Conservation (phyloP, 768 basidiomycete genomes). For the Crassisporium funariophilum region DNA sequence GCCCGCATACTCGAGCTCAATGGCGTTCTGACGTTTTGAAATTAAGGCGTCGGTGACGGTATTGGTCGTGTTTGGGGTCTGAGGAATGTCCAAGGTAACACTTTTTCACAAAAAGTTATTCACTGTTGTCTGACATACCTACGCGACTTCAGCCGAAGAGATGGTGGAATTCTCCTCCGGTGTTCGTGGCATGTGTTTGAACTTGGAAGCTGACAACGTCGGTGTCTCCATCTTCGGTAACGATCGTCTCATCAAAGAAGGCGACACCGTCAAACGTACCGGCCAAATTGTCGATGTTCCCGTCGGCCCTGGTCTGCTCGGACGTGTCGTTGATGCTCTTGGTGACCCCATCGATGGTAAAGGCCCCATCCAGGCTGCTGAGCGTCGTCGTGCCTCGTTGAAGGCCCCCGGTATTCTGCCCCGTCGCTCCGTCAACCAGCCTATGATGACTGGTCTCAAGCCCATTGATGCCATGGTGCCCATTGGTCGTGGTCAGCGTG, state of each 20-base stretch:
- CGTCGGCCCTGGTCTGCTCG: slow-evolving; percentile 94
- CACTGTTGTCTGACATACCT: slow-evolving; percentile 21
- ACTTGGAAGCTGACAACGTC: slow-evolving; percentile 99
- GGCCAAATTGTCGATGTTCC: slow-evolving; percentile 99
- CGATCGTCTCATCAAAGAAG: slow-evolving; percentile 98
- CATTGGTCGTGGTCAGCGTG: slow-evolving; percentile 99
- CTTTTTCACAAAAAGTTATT: slow-evolving; percentile 11
- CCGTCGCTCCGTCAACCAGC: slow-evolving; percentile 99
- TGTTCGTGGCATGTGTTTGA: slow-evolving; percentile 99
- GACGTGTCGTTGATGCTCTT: slow-evolving; percentile 98
- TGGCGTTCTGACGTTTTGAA: slow-evolving; percentile 22
- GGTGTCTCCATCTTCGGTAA: slow-evolving; percentile 99
- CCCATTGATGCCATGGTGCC: slow-evolving; percentile 99
- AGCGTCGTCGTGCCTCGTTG: slow-evolving; percentile 95
- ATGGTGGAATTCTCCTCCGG: slow-evolving; percentile 99
- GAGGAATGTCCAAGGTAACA: slow-evolving; percentile 92
- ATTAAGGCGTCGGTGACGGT: slow-evolving; percentile 97
- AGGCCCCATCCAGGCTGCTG: slow-evolving; percentile 90
- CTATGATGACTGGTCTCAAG: slow-evolving; percentile 99
- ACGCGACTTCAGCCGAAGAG: slow-evolving; percentile 78
- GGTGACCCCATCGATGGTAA: slow-evolving; percentile 99
- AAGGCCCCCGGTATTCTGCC: slow-evolving; percentile 99
- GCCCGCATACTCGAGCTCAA: not conserved
- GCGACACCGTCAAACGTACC: slow-evolving; percentile 99
- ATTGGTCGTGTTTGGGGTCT: slow-evolving; percentile 99